These are phyloP conservation scores for Boletus fagicola DNA, from an alignment of 768 basidiomycete genomes.

Conservation along the genomic window DNA sequence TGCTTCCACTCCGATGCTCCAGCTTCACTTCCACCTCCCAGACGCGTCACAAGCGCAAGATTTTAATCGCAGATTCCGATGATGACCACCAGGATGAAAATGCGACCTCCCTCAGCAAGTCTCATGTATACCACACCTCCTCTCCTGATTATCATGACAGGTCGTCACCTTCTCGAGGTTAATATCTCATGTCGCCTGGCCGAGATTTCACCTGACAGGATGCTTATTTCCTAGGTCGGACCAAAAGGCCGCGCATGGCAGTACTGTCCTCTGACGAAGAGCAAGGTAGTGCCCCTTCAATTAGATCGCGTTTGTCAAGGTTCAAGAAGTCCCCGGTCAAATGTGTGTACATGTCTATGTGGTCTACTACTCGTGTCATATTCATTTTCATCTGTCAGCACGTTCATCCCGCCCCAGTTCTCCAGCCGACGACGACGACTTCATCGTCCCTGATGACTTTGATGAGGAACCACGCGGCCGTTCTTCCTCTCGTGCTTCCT, in stretches of 20 bases:
- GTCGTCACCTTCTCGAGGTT: constrained; percentile 32
- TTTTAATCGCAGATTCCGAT: constrained; percentile 67
- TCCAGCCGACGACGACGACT: constrained; percentile 66
- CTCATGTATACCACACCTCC: constrained; percentile 24
- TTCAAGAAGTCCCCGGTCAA: constrained; percentile 66
- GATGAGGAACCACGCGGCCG: constrained; percentile 52
- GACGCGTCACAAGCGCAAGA: constrained; percentile 62
- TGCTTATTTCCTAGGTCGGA: constrained; percentile 35
- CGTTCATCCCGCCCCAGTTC: constrained; percentile 38
- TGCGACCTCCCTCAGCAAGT: neutral
- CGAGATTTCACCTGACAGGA: constrained; percentile 1
- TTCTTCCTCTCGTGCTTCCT: constrained; percentile 52
- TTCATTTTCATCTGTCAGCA: constrained; percentile 32
- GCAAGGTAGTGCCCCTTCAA: constrained; percentile 43
- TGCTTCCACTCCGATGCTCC: neutral
- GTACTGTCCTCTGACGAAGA: constrained; percentile 49
- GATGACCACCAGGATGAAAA: constrained; percentile 48
- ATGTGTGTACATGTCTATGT: constrained; percentile 34
- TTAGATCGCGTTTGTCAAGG: constrained; percentile 58
- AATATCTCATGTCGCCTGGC: neutral
- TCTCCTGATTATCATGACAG: constrained; percentile 28
- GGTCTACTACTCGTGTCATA: neutral
- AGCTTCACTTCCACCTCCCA: constrained; percentile 18
- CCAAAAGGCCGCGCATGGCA: constrained; percentile 63
- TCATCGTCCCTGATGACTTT: constrained; percentile 65